Base-by-base conservation (phyloP, 2,329 filamentous ascomycete genomes). In the Claviceps fusiformis region DNA sequence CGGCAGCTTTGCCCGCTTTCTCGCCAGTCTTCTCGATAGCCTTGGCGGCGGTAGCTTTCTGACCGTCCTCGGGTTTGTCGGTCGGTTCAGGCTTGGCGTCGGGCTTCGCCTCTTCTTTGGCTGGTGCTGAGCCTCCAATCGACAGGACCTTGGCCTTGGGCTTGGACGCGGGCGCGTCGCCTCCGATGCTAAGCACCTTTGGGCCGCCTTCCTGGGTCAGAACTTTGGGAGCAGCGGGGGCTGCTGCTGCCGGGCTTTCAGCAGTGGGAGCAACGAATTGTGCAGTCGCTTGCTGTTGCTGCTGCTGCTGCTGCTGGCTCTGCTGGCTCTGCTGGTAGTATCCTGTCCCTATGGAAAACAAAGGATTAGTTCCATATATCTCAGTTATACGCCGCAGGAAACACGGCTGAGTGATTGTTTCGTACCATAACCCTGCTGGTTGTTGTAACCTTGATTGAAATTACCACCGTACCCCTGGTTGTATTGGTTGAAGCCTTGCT, bases 1-100 rank as follows among this genome's bases (percentile, higher is more conserved):
- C 62, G 24, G 66, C 59, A 19, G 59, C 57, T 60, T 71, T 71
- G 53, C 67, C 68, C 54, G 81, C 60, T 61, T 71, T 77, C 67
- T 91, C 85, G 54, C 90, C 88, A 0, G 87, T 86, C 78, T 95
- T 95, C 66, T 95, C 89, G 59, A 96, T 89, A 10, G 92, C 91
- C 73, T 96, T 96, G 52, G 82, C 76, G 5, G 91, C 92, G 2
- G 86, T 76, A n/a, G 87, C 84, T 73, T 96, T 96, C 58, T 90
- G 79, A 35, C 89, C 87, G 33, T 86, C 85, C 60, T 87, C 85
- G 3, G 83, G 72, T 48, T 75, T 75, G 52, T 73, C 66, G 8
- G 69, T 68, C 67, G 73, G 70, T 37, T 76, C 75, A 53, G 74
- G 66, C 67, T 79, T 79, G 50, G 69, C 59, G 54, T 81, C 76